These are phyloP conservation scores for Mycena crocata DNA, from an alignment of 768 basidiomycete genomes.

Conservation along the genomic window DNA sequence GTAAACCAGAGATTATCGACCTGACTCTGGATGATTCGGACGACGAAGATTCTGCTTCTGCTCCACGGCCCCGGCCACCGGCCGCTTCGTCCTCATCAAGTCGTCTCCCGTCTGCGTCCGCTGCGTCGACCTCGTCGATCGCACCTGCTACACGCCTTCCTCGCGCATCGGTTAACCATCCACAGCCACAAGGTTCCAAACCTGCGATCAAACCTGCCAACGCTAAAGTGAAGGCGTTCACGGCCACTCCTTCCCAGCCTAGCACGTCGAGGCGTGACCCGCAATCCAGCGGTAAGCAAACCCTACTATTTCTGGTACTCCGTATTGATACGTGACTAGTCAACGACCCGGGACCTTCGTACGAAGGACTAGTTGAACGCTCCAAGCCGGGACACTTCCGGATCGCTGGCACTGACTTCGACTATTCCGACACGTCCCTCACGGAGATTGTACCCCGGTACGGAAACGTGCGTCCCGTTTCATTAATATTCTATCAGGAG, in stretches of 20 bases:
- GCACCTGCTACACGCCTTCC: no score
- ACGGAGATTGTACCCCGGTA: neutral
- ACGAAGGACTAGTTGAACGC: slow-evolving; percentile 1
- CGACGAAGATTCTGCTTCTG: slow-evolving; percentile 15
- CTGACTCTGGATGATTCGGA: slow-evolving; percentile 30
- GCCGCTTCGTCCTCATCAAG: neutral
- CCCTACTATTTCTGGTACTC: no score
- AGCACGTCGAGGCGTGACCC: no score
- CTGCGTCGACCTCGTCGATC: no score
- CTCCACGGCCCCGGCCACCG: neutral
- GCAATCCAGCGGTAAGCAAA: neutral
- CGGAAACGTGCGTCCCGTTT: slow-evolving; percentile 12
- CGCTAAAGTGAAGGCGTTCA: no score
- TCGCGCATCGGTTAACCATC: no score
- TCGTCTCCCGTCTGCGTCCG: no score
- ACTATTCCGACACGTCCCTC: slow-evolving; percentile 8
- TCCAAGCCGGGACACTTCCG: slow-evolving; percentile 20
- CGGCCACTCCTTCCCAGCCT: no score
- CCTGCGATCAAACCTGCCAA: no score
- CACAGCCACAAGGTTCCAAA: no score
- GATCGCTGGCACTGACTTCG: slow-evolving; percentile 7
- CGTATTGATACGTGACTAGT: no score
- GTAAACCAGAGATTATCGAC: slow-evolving; percentile 19
- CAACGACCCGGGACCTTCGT: no score
- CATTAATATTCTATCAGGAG: neutral